These are phyloP conservation scores for Neurospora sp. DNA, from an alignment of 495 filamentous ascomycete genomes.

Conservation along the genomic window DNA sequence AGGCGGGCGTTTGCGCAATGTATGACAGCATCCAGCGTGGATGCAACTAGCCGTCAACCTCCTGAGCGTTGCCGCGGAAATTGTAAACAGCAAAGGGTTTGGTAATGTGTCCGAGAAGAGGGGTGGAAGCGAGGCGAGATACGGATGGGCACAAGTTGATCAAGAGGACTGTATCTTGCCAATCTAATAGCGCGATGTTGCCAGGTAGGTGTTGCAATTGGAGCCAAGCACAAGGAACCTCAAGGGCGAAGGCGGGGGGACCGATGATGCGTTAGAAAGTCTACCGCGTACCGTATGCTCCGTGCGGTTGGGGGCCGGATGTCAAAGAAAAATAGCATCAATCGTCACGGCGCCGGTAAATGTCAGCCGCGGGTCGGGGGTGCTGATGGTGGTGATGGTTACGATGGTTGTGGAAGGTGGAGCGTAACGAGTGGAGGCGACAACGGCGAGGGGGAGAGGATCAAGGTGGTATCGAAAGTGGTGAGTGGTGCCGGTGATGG, in stretches of 20 bases:
- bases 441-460: not conserved
- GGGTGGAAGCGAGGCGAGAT: not conserved
- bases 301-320: not conserved
- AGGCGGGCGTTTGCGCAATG: slow-evolving; percentile 18
- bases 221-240: not conserved
- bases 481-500: not conserved
- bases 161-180: not conserved
- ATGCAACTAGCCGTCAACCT: slow-evolving; percentile 21
- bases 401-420: not conserved
- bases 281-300: not conserved
- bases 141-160: not conserved
- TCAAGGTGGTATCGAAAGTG: not conserved
- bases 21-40: slow-evolving; percentile 18
- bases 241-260: not conserved
- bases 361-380: not conserved
- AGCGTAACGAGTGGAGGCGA: not conserved
- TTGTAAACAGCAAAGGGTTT: not conserved
- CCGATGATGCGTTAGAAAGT: not conserved
- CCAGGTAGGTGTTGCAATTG: not conserved
- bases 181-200: not conserved
- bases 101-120: not conserved
- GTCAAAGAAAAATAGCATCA: not conserved
- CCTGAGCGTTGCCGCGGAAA: not conserved
- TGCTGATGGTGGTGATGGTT: not conserved
- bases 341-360: not conserved